Conservation (phyloP, 768 basidiomycete species). For the Amanita rimosa region DNA sequence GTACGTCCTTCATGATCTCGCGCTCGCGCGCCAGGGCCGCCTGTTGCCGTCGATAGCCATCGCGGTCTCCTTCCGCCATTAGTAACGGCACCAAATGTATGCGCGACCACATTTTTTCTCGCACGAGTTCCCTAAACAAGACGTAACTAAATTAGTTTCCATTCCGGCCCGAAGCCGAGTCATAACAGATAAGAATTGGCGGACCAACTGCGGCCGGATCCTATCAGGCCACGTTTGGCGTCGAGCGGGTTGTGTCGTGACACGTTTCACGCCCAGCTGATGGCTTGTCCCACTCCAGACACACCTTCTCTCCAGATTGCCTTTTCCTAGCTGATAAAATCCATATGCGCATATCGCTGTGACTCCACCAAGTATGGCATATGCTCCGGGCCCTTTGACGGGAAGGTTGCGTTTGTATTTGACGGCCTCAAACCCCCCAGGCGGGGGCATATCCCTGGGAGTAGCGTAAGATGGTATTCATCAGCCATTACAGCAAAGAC, state of each 20-base stretch:
- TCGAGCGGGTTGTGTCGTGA: slow-evolving; percentile 43
- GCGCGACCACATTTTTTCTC: slow-evolving; percentile 92
- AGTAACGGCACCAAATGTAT: slow-evolving; percentile 90
- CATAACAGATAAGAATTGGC: slow-evolving; percentile 29
- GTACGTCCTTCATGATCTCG: slow-evolving; percentile 92
- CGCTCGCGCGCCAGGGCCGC: slow-evolving; percentile 71
- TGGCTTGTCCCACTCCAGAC: slow-evolving; percentile 23
- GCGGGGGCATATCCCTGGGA: slow-evolving; percentile 87
- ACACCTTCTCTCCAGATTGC: slow-evolving; percentile 88
- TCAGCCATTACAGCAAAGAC: slow-evolving; percentile 18
- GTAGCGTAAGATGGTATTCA: slow-evolving; percentile 9
- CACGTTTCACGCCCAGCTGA: slow-evolving; percentile 68
- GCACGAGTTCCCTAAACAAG: slow-evolving; percentile 67
- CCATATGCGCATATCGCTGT: slow-evolving; percentile 81
- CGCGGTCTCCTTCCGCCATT: slow-evolving; percentile 89
- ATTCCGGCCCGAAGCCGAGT: slow-evolving; percentile 26
- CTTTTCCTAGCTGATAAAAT: slow-evolving; percentile 84
- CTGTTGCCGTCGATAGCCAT: slow-evolving; percentile 68
- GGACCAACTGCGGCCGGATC: slow-evolving; percentile 44
- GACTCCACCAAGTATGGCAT: slow-evolving; percentile 79
- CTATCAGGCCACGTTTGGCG: slow-evolving; percentile 56
- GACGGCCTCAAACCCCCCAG: slow-evolving; percentile 86
- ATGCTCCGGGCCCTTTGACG: slow-evolving; percentile 75
- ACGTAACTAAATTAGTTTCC: slow-evolving; percentile 29
- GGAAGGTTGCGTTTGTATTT: slow-evolving; percentile 96